Percentiles rank a stretch among this genome's conserved stretches.
Evolutionary conservation across 208 protist species (phyloP).

Genomic region (Leishmania tarentolae): DNA sequence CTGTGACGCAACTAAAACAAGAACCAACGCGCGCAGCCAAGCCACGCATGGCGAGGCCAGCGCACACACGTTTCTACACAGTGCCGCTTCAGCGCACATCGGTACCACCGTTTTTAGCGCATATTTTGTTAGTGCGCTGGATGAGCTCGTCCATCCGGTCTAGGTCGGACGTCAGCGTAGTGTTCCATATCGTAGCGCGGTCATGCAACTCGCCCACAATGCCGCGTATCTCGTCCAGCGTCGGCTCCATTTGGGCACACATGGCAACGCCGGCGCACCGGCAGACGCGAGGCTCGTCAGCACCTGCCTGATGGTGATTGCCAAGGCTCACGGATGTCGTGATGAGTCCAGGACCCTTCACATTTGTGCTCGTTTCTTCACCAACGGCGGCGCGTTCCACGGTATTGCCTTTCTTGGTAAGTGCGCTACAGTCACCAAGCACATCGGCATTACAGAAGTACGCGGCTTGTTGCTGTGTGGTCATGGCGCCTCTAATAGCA

Average conservation of each 20-base stretch:
- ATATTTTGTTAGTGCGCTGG: constrained; percentile 3
- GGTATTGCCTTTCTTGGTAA: neutral
- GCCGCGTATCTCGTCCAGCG: constrained; percentile 9
- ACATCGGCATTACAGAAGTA: neutral
- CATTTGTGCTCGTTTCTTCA: neutral
- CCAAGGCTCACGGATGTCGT: neutral
- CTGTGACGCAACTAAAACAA: neutral
- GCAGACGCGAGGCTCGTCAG: neutral
- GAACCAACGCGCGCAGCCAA: neutral
- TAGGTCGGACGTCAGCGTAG: constrained; percentile 15
- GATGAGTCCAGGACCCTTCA: neutral
- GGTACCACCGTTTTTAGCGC: neutral
- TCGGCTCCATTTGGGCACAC: constrained; percentile 1
- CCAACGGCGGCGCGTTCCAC: neutral
- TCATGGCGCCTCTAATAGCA: neutral
- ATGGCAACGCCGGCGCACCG: neutral
- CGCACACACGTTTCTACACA: neutral
- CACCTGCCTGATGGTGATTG: neutral
- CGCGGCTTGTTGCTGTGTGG: neutral
- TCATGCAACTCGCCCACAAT: constrained; percentile 21
- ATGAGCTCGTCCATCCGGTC: constrained; percentile 12
- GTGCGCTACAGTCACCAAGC: neutral
- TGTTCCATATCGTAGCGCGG: constrained; percentile 11
- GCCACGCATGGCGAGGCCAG: too few species aligned
- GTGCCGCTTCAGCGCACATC: neutral